Base-by-base conservation (phyloP, 2,329 filamentous ascomycete genomes). In the Rhynchosporium graminicola region DNA sequence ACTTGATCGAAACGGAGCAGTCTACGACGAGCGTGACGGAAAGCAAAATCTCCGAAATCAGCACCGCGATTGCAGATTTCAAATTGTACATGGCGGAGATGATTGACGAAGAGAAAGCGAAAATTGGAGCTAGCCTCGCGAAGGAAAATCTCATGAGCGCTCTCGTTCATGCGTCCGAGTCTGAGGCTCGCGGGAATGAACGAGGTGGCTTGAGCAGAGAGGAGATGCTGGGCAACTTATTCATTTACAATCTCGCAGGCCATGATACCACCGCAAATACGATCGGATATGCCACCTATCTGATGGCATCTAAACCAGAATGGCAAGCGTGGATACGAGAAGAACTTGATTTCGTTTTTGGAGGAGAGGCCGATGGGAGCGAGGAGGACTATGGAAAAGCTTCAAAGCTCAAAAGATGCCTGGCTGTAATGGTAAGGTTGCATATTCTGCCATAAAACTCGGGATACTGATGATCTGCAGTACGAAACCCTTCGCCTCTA, bases 401-500 rank as follows among this genome's bases (percentile, higher is more conserved):
- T 8, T 78, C 79, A 0, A 76, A 73, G 20, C 68, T 82, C 0
- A 75, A 75, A 48, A 72, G 78, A 62, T 40, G 20, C 40, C 47
- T 28, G 33, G 33, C 33, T 36, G 33, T 36, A 5, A 36, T 36
- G 33, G 33, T 36, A 36, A 36, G 20, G 5, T 36, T 36, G 9
- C 9, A 36, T 9, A 6, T 36, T 36, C 33, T 36, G 33, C 33
- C 33, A 36, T 6, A 36, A 36, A 36, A 9, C 9, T 6, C 5
- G 5, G 33, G 9, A 57, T 26, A n/a, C n/a, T 46, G 10, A n/a
- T 7, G 8, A 4, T 9, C 29, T 15, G 15, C 8, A 69, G 68
- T 72, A 74, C 38, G 80, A 82, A 68, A 79, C 81, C 47, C 76
- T 86, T n/a, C 80, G 83, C 42, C 70, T 86, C 13, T 74, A 83